Evolutionary conservation across 495 filamentous ascomycete species (phyloP).

Genomic region (Penicillium coprophilum): DNA sequence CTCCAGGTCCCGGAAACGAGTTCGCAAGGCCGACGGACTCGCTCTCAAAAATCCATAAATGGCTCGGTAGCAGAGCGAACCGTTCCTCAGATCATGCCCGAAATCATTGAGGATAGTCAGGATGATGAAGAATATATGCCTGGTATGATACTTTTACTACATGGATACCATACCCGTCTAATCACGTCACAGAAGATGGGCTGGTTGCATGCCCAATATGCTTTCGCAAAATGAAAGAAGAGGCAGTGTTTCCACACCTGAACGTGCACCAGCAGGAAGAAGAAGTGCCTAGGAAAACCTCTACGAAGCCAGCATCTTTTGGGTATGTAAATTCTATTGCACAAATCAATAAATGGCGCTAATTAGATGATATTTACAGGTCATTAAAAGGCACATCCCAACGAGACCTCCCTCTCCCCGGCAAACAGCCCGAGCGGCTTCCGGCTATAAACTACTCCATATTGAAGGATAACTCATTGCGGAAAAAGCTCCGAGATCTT

Average conservation of each 20-base stretch:
- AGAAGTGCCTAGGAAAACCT: conserved; percentile 11
- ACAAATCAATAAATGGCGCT: conserved; percentile 8
- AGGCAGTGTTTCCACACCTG: conserved; percentile 76
- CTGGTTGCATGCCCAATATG: conserved; percentile 84
- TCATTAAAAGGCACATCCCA: conserved; percentile 24
- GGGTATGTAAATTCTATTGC: conserved; percentile 28
- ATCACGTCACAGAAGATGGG: conserved; percentile 59
- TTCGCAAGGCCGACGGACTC: conserved; percentile 39
- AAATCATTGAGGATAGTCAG: conserved; percentile 41
- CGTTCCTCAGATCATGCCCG: not conserved
- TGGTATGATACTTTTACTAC: conserved; percentile 12
- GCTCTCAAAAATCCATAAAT: conserved; percentile 26
- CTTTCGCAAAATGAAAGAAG: conserved; percentile 68
- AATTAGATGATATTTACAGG: conserved; percentile 18
- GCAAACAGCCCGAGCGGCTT: conserved; percentile 57
- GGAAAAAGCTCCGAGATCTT: conserved; percentile 76
- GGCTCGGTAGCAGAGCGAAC: not conserved
- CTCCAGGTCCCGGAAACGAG: conserved; percentile 10
- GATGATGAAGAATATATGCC: conserved; percentile 37
- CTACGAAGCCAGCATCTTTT: conserved; percentile 24
- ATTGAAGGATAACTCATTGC: conserved; percentile 70
- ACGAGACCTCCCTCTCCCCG: conserved; percentile 11
- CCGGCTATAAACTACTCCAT: conserved; percentile 78
- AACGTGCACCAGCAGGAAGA: conserved; percentile 35
- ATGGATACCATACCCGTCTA: conserved; percentile 27